Percentiles rank a stretch among this genome's conserved stretches.
Evolutionary conservation across 805 yeast genomes (phyloP).

Genomic region (Wickerhamiella azymoides): DNA sequence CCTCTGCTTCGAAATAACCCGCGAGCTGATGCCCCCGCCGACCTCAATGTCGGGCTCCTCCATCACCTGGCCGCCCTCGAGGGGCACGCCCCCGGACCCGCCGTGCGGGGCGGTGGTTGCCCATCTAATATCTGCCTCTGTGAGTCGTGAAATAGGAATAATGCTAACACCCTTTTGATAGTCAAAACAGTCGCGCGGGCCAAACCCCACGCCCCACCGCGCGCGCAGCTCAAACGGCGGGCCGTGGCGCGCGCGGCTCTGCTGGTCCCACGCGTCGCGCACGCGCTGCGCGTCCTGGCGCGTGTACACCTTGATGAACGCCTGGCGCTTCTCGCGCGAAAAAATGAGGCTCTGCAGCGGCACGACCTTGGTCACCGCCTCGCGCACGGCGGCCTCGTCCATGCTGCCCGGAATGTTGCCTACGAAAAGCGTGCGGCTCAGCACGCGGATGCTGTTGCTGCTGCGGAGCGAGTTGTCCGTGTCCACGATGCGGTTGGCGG

Average conservation of each 20-base stretch:
- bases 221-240: conserved; percentile 60
- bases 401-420: conserved; percentile 84
- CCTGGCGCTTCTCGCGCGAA: conserved; percentile 84
- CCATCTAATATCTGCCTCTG: conserved; percentile 93
- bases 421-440: conserved; percentile 79
- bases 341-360: conserved; percentile 84
- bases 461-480: conserved; percentile 52
- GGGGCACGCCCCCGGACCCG: conserved; percentile 81
- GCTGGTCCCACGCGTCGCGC: conserved; percentile 45
- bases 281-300: conserved; percentile 84
- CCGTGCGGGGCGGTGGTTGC: conserved; percentile 87
- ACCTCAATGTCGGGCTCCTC: conserved; percentile 98
- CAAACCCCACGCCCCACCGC: conserved; percentile 98
- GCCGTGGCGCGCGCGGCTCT: conserved; percentile 44
- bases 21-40: conserved; percentile 80
- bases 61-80: conserved; percentile 64
- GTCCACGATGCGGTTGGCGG: conserved; percentile 37
- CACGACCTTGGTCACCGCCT: conserved; percentile 67
- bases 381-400: conserved; percentile 59
- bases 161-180: conserved; percentile 81
- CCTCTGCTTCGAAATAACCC: neutral
- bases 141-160: conserved; percentile 73
- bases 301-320: conserved; percentile 87
- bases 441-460: conserved; percentile 65
- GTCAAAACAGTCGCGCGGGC: conserved; percentile 96